phyloP scores from a whole-genome alignment of 345 rosid species.

The Gossypium longicalyx region DNA sequence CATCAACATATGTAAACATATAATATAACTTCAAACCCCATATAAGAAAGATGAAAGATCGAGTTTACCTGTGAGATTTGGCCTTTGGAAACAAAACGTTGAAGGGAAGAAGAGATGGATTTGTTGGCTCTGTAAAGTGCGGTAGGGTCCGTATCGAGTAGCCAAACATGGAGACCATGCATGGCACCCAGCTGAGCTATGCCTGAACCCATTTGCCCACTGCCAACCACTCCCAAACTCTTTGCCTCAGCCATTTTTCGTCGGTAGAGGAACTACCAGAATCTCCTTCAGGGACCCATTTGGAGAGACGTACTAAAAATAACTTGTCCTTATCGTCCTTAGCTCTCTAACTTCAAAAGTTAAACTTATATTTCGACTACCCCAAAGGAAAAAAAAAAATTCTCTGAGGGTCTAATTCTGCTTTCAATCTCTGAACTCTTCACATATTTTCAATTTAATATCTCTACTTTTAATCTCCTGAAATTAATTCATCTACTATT shows the following conservation, averaged over 20 bases:
- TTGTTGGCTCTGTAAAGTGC: slow-evolving; percentile 62
- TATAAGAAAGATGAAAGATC: not conserved
- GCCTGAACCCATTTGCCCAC: slow-evolving; percentile 98
- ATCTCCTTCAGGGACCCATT: not conserved
- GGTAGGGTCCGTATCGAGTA: slow-evolving; percentile 53
- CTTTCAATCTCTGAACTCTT: too few species aligned
- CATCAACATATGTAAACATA: not conserved
- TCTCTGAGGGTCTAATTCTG: too few species aligned
- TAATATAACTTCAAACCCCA: not conserved
- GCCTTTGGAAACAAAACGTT: slow-evolving; percentile 63
- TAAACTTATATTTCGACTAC: too few species aligned
- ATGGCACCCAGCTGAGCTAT: slow-evolving; percentile 82
- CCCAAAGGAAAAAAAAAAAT: too few species aligned
- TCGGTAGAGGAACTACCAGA: not conserved
- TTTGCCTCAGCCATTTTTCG: slow-evolving; percentile 39
- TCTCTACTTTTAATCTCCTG: too few species aligned
- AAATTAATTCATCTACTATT: too few species aligned
- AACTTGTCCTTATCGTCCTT: too few species aligned
- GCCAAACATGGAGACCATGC: slow-evolving; percentile 58
- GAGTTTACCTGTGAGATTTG: slow-evolving; percentile 48
- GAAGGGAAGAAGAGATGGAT: slow-evolving; percentile 51
- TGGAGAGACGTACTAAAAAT: too few species aligned
- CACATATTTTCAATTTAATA: too few species aligned
- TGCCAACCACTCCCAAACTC: slow-evolving; percentile 65
- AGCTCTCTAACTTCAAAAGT: too few species aligned